phyloP scores from a whole-genome alignment of 306 rosid genomes.

The Parietaria judaica region DNA sequence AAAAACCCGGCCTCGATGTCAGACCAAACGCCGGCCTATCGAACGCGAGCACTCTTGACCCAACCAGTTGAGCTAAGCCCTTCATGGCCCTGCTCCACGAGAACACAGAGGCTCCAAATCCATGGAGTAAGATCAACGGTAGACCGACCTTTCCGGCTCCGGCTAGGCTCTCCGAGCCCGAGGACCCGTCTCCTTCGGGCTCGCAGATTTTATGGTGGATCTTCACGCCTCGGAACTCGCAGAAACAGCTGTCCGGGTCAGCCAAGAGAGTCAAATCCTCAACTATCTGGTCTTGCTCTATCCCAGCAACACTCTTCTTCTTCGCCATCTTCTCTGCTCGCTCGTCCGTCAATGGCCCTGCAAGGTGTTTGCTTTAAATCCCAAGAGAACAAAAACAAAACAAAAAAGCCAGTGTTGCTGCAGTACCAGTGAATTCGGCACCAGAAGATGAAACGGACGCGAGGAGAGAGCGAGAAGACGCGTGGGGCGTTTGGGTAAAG shows the following conservation, averaged over 20 bases:
- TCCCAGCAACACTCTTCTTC: constrained; percentile 57
- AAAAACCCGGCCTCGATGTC: constrained; percentile 55
- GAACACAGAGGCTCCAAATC: constrained; percentile 89
- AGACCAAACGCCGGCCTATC: constrained; percentile 97
- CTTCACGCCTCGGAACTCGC: constrained; percentile 68
- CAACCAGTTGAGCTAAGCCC: constrained; percentile 56
- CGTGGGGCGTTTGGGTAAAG: background rate
- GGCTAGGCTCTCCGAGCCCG: constrained; percentile 28
- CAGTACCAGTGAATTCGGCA: constrained; percentile 48
- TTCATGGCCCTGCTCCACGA: constrained; percentile 79
- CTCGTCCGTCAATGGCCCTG: constrained; percentile 52
- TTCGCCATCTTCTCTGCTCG: constrained; percentile 40
- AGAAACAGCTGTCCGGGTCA: constrained; percentile 77
- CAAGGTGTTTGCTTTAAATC: background rate
- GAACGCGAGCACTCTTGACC: constrained; percentile 84
- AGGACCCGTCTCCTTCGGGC: constrained; percentile 26
- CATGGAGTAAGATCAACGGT: constrained; percentile 80
- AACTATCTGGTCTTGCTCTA: constrained; percentile 69
- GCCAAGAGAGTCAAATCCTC: constrained; percentile 61
- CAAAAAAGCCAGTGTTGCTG: background rate
- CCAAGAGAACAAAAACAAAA: background rate
- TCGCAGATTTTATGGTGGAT: constrained; percentile 78
- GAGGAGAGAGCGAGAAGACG: constrained; percentile 26
- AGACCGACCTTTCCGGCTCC: constrained; percentile 30
- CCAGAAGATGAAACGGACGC: constrained; percentile 58